These are phyloP conservation scores for bread wheat (Triticum aestivum) DNA, from an alignment of 176 grass and related monocot species.

Conservation along the genomic window IWGSC_CS_RefSeq_v2.1 NC_057810.1:296816135-296816634, in stretches of 20 bases:
- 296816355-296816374: conserved; percentile 23
- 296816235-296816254: background rate
- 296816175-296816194: background rate
- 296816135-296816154: background rate
- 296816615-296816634: background rate
- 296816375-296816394: conserved; percentile 25
- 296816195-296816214: background rate
- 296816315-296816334: conserved; percentile 25
- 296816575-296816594: background rate
- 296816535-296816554: background rate
- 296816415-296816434: background rate
- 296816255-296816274: background rate
- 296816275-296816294: background rate
- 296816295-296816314: conserved; percentile 35
- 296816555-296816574: background rate
- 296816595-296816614: background rate
- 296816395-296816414: conserved; percentile 17
- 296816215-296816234: background rate
- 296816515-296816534: background rate
- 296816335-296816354: conserved; percentile 5
- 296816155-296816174: background rate
- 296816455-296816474: conserved; percentile 21
- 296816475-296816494: background rate
- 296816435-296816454: conserved; percentile 1
- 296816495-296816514: background rate